These are phyloP conservation scores for Xylariaceae sp. DNA, from an alignment of 2,329 filamentous ascomycete genomes.

Conservation along the genomic window DNA sequence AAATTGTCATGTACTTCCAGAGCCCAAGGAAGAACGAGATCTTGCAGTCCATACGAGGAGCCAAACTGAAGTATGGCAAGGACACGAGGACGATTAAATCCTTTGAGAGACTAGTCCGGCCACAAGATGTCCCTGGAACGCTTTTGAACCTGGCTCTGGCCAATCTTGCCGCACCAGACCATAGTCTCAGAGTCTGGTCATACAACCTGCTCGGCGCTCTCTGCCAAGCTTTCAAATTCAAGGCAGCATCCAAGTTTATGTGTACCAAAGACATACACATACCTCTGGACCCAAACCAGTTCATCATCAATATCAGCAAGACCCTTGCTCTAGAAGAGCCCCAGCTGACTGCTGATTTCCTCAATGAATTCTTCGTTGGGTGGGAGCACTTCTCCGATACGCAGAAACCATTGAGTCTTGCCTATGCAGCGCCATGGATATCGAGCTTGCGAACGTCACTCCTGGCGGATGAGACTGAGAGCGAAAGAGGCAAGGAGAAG, in stretches of 20 bases:
- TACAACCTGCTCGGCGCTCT: conserved; percentile 66
- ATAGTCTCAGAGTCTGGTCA: conserved; percentile 57
- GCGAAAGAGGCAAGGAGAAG: conserved; percentile 63
- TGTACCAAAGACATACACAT: conserved; percentile 62
- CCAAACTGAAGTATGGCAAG: conserved; percentile 62
- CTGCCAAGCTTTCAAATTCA: conserved; percentile 65
- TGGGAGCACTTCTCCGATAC: conserved; percentile 68
- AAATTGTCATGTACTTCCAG: conserved; percentile 69
- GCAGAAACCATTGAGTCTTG: conserved; percentile 62
- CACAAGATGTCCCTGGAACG: conserved; percentile 67
- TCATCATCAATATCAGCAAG: conserved; percentile 63
- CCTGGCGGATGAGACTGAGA: conserved; percentile 55
- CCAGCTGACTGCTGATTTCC: conserved; percentile 63
- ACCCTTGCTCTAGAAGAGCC: conserved; percentile 60
- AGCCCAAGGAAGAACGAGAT: conserved; percentile 62
- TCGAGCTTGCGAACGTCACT: conserved; percentile 57
- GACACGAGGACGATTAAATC: conserved; percentile 58
- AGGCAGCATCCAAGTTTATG: conserved; percentile 56
- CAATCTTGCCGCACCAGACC: conserved; percentile 61
- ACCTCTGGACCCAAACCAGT: conserved; percentile 58
- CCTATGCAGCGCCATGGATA: conserved; percentile 69
- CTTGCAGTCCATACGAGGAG: conserved; percentile 58
- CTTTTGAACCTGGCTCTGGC: conserved; percentile 64
- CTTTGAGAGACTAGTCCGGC: conserved; percentile 61
- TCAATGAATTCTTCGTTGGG: conserved; percentile 70